Base-by-base conservation (phyloP, 2,329 filamentous ascomycete genomes). In the Aspergillus costaricaensis region DNA sequence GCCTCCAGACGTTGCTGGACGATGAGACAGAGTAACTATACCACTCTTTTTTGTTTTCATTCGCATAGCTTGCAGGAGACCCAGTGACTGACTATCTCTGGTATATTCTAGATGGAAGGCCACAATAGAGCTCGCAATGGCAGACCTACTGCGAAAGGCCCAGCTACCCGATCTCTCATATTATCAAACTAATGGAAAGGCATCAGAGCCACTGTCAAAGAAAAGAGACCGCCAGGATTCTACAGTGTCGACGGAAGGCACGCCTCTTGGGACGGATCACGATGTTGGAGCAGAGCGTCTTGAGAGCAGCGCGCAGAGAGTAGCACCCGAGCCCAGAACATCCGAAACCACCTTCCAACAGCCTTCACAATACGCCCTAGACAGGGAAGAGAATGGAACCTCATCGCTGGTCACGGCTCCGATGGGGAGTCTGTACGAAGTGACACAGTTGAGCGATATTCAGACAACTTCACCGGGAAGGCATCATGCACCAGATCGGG, bases 371-470 rank as follows among this genome's bases (percentile, higher is more conserved):
- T 76, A 72, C 60, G 70, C 73, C 5, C 71, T 76, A 10, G 75
- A 76, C 32, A 69, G 69, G 50, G 75, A 77, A 59, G 75, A 76
- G 25, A 73, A 73, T 30, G 69, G 68, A 8, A 70, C 69, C 74
- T 70, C 72, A 5, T 76, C 72, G 48, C 68, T 72, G 61, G 77
- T 72, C 61, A 81, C 68, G 53, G 78, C 71, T 61, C 79, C 78
- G 23, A 82, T 80, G 72, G 78, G 80, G 32, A 82, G 80, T 19
- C 65, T 82, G 9, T 82, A 82, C 55, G 79, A 82, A 68, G 80
- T 82, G 50, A 82, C 80, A 2, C 75, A 81, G 62, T 58, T 77
- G 58, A 75, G 74, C 55, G 73, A 77, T 60, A 73, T 75, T 17
- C 71, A 73, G 15, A 71, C 71, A 39, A 72, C 68, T 15, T 75